Evolutionary conservation across 169 alveolate species (phyloP), one percentile per base, ranked within the genome.

Genomic region (Eimeria brunetti): DNA sequence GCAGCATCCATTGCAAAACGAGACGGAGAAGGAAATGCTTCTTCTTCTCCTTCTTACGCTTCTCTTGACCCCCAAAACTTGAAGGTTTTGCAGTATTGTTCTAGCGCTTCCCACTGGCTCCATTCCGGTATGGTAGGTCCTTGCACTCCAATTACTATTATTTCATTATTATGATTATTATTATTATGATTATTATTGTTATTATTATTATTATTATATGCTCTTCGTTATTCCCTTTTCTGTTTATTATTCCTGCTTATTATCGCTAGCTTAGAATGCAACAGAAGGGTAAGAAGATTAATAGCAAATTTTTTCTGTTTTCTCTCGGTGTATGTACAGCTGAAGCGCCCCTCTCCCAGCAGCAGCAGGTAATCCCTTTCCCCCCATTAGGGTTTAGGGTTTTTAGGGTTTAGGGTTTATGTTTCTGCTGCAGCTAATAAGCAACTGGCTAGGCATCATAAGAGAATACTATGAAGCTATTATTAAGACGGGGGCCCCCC

Each of bases 401-500:
- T 38, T 75, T n/a, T 49, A 1, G 62, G 30, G 9, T 16, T 30
- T 36, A 20, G 30, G 0, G 46, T 20, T 76, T 58, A 30, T 36
- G 58, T 18, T 38, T 16, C 86, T 76, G 86, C 64, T 85, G 24
- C 90, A 91, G 95, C 95, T 91, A 20, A n/a, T 76, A 1, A 64
- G 91, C 44, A 91, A 56, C 46, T 91, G 95, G 95, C 71, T 91
- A 9, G 69, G 89, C 91, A 85, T 91, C 36, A 75, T 78, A 8
- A 51, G 95, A 18, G 95, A 91, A 64, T 76, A 75, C 76, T 91
- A 38, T 33, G 95, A 91, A 36, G 81, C 95, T 14, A 56, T 91
- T 24, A 90, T 91, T 36, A 44, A 41, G 33, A 91, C 95, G 46
- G 95, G 95, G 71, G 86, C 85, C 44, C 95, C 95, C 24, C 95